Base-by-base conservation (phyloP, 2,329 filamentous ascomycete genomes). In the Fonsecaea monophora region DNA sequence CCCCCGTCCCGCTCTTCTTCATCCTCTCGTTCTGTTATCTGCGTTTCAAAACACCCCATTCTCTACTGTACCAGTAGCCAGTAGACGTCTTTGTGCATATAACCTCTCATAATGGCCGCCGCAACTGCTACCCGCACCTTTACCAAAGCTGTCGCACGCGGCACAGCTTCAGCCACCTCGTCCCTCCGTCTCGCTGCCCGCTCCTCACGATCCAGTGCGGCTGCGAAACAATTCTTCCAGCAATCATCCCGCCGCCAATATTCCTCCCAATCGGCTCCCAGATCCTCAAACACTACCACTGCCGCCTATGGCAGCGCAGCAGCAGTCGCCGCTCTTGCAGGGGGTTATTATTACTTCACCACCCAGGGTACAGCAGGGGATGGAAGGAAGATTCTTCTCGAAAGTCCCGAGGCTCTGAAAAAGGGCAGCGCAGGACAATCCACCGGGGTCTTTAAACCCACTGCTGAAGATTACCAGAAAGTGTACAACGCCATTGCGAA, bases 401-500 rank as follows among this genome's bases (percentile, higher is more conserved):
- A 48, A n/a, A 45, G 38, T 12, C 45, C 59, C n/a, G 59, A 82
- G 66, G 81, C 80, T 73, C 81, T 83, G 71, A 80, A 77, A 75
- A 68, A 74, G 70, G 70, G 71, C 60, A 70, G 77, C 74, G 73
- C 72, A 38, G 69, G 71, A 63, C 62, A 79, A 76, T 77, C 74
- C 40, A 73, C 83, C 77, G 86, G 86, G 76, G 77, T 87, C 73
- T 90, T 94, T 82, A 86, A 83, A 60, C 92, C 93, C 68, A 90
- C 87, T 76, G 88, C 90, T 81, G 89, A 90, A 74, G 93, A 99
- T 81, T 98, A 97, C 85, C 93, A 97, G 85, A 90, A 92, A 81
- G 92, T 98, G 62, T 98, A 98, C 84, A 87, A 97, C 78, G 90
- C 89, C 76, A 89, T 98, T 74, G 94, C 94, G 63, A 81, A 84